These are phyloP conservation scores for Chaetomium strumarium DNA, from an alignment of 2,329 filamentous ascomycete species.

Conservation along the genomic window DNA sequence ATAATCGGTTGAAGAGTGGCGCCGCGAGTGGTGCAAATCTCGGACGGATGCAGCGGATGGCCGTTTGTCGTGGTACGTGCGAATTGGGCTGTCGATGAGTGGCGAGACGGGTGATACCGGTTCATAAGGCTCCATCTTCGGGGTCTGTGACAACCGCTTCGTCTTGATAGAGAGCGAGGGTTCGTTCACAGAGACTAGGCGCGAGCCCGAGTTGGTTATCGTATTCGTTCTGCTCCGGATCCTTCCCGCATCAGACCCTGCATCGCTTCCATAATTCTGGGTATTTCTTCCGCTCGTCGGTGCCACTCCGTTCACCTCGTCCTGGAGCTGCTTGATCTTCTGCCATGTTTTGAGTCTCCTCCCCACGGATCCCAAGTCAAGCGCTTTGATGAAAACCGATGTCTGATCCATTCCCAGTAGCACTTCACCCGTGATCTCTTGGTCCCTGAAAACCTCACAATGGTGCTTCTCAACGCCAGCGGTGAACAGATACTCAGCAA, in stretches of 20 bases:
- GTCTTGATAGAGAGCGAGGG: slow-evolving; percentile 43
- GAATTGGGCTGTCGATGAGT: slow-evolving; percentile 41
- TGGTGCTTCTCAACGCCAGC: slow-evolving; percentile 81
- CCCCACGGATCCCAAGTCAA: slow-evolving; percentile 87
- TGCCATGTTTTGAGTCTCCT: slow-evolving; percentile 91
- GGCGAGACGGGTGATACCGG: slow-evolving; percentile 38
- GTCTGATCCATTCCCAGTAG: slow-evolving; percentile 92
- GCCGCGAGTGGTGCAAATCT: slow-evolving; percentile 75
- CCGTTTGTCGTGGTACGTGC: slow-evolving; percentile 47
- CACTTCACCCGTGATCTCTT: slow-evolving; percentile 93
- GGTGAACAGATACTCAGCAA: slow-evolving; percentile 83
- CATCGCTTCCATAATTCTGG: slow-evolving; percentile 52
- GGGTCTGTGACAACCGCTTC: slow-evolving; percentile 48
- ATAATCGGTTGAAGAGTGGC: slow-evolving; percentile 84
- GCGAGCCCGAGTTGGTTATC: slow-evolving; percentile 43
- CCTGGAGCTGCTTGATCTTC: slow-evolving; percentile 86
- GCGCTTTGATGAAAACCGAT: slow-evolving; percentile 91
- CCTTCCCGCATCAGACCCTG: slow-evolving; percentile 49
- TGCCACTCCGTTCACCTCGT: slow-evolving; percentile 63
- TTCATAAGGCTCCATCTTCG: slow-evolving; percentile 40
- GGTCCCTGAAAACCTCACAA: slow-evolving; percentile 89
- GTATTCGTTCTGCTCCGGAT: slow-evolving; percentile 53
- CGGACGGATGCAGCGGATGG: slow-evolving; percentile 79
- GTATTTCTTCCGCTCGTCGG: slow-evolving; percentile 45
- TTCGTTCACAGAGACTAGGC: slow-evolving; percentile 37